Conservation (phyloP, 257 asterid species). For the Echium plantagineum region DNA sequence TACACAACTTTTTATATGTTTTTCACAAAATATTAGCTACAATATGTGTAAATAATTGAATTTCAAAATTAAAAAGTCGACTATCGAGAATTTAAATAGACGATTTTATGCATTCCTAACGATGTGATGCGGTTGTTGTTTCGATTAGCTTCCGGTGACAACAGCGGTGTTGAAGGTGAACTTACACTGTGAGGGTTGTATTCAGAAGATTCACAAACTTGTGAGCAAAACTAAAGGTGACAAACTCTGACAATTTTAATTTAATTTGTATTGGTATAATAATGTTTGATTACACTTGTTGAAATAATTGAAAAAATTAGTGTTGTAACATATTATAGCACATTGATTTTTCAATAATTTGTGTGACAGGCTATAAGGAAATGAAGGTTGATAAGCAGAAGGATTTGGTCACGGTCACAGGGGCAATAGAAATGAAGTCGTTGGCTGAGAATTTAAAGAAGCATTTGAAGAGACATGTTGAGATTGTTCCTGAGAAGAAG, state of each 20-base stretch:
- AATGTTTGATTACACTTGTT: background rate
- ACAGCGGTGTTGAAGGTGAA: slow-evolving; percentile 51
- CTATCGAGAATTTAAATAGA: too few relatives aligned
- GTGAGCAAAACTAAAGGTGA: slow-evolving; percentile 57
- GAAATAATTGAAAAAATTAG: background rate
- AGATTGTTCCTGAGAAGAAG: slow-evolving; percentile 47
- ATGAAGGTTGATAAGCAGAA: slow-evolving; percentile 48
- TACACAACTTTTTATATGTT: too few relatives aligned
- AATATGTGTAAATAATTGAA: too few relatives aligned
- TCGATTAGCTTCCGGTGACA: slow-evolving; percentile 37
- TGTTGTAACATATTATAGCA: too few relatives aligned
- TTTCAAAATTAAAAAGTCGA: too few relatives aligned
- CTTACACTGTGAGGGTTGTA: slow-evolving; percentile 86
- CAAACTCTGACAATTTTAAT: too few relatives aligned
- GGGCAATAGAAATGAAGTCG: slow-evolving; percentile 71
- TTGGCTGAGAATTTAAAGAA: slow-evolving; percentile 48
- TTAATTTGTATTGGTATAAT: background rate
- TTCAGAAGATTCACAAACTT: slow-evolving; percentile 41
- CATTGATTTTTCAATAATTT: too few relatives aligned
- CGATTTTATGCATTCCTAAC: too few relatives aligned
- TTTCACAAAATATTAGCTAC: too few relatives aligned
- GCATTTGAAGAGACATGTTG: slow-evolving; percentile 48
- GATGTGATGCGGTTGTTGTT: background rate
- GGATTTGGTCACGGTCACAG: slow-evolving; percentile 67
- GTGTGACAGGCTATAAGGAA: slow-evolving; percentile 45